These are phyloP conservation scores for Athelia sp. DNA, from an alignment of 1,284 basidiomycete species.

Conservation along the genomic window DNA sequence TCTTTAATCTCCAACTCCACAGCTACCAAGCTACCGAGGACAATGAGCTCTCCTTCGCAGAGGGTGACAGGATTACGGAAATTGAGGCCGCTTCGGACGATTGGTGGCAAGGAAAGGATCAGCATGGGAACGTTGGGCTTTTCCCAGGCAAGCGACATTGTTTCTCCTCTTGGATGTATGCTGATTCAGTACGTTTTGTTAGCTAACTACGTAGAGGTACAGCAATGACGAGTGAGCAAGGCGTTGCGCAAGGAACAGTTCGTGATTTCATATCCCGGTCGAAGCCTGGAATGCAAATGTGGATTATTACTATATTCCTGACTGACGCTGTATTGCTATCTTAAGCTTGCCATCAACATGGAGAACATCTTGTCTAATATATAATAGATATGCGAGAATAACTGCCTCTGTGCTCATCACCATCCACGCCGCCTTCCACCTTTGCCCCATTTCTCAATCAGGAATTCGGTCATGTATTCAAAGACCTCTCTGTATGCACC, in stretches of 20 bases:
- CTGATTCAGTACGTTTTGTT: conserved; percentile 7
- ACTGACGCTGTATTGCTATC: too few relatives aligned
- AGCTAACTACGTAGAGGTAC: conserved; percentile 62
- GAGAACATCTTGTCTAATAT: too few relatives aligned
- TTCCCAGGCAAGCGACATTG: conserved; percentile 72
- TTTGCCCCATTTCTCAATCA: conserved; percentile 89
- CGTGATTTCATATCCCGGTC: too few relatives aligned
- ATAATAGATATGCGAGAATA: too few relatives aligned
- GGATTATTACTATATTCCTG: too few relatives aligned
- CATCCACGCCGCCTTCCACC: conserved; percentile 63
- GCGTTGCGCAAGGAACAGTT: too few relatives aligned
- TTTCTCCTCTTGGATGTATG: conserved; percentile 2
- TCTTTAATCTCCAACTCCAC: neutral
- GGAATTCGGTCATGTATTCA: conserved; percentile 81
- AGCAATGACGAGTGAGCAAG: too few relatives aligned
- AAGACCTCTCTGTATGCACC: conserved; percentile 83
- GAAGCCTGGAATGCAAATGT: too few relatives aligned
- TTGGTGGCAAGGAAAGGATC: conserved; percentile 82
- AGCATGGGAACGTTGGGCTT: conserved; percentile 62
- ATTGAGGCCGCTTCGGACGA: conserved; percentile 76
- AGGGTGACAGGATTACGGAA: conserved; percentile 73
- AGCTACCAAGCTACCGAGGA: conserved; percentile 87
- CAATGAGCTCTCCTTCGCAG: conserved; percentile 82
- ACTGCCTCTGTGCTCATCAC: conserved; percentile 18
- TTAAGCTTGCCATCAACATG: too few relatives aligned